Evolutionary conservation across 352 stramenopile genomes (phyloP).

Genomic region (Phytopythium montanum): DNA sequence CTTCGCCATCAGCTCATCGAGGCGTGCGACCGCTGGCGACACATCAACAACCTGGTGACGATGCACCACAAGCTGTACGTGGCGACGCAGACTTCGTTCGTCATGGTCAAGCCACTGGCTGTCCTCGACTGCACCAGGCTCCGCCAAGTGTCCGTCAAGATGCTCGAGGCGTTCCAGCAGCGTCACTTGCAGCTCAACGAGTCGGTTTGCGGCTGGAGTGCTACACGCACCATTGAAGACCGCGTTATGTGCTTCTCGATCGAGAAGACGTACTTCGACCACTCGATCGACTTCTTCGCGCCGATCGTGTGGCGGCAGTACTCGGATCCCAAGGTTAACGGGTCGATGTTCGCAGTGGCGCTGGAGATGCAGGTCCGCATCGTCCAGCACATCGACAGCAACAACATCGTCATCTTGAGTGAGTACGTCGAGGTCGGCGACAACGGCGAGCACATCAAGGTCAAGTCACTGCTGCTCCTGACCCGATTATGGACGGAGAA

Average conservation of each 20-base stretch:
- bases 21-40: too few relatives aligned
- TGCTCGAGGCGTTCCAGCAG: background rate
- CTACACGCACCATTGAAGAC: background rate
- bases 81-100: too few relatives aligned
- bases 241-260: background rate
- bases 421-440: constrained; percentile 1
- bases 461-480: background rate
- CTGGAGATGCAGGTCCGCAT: constrained; percentile 5
- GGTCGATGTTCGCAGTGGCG: background rate
- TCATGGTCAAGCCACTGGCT: background rate
- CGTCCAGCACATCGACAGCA: background rate
- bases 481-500: background rate
- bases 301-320: background rate
- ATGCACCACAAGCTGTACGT: too few relatives aligned
- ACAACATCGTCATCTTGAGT: background rate
- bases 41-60: too few relatives aligned
- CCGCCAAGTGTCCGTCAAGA: too few relatives aligned
- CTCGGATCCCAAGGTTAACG: background rate
- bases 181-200: background rate
- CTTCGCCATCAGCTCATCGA: background rate
- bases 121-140: background rate
- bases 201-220: background rate
- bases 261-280: background rate
- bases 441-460: constrained; percentile 2
- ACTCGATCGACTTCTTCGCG: background rate